Base-by-base conservation (phyloP, 768 basidiomycete species). In the Tulasnella sp. region DNA sequence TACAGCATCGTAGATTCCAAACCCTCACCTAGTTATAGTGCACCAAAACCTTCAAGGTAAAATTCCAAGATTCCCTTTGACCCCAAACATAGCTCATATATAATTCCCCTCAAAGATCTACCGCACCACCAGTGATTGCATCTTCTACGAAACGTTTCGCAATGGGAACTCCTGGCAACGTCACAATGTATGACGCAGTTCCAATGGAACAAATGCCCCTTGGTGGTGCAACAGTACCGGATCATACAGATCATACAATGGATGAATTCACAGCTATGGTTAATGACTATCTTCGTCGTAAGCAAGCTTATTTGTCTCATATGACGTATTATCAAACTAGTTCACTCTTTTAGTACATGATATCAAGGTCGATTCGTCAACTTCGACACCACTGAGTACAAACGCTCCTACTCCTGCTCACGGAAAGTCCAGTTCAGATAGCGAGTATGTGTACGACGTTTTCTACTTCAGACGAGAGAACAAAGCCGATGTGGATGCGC, bases 401-500 rank as follows among this genome's bases (percentile, higher is more conserved):
- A 16, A 32, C 46, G 33, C 29, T 22, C 33, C 20, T 22, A 39
- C 20, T 22, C 9, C 24, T 22, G n/a, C 19, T 20, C 16, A 48
- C 31, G 37, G 34, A 34, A 41, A 41, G 6, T 16, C n/a, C 19
- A 24, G 37, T 13, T 28, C 40, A 2, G 40, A 13, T 22, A 41
- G 37, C 16, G 53, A 54, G n/a, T 54, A 44, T 29, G 54, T 55
- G 5, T 55, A 55, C 34, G 54, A 55, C 25, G 31, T 55, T 42
- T 55, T 55, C 35, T 53, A 53, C 34, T 53, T 49, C n/a, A 32
- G 22, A 19, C 34, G 37, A 3, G 41, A 40, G 33, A 39, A 49
- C 33, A 31, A 25, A 8, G 25, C 37, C 19, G 22, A 39, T 15
- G 48, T 49, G 22, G 25, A 49, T 9, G 48, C 24, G 35, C 27